These are phyloP conservation scores for Rhizopogon rudus DNA, from an alignment of 768 basidiomycete species.

Conservation along the genomic window DNA sequence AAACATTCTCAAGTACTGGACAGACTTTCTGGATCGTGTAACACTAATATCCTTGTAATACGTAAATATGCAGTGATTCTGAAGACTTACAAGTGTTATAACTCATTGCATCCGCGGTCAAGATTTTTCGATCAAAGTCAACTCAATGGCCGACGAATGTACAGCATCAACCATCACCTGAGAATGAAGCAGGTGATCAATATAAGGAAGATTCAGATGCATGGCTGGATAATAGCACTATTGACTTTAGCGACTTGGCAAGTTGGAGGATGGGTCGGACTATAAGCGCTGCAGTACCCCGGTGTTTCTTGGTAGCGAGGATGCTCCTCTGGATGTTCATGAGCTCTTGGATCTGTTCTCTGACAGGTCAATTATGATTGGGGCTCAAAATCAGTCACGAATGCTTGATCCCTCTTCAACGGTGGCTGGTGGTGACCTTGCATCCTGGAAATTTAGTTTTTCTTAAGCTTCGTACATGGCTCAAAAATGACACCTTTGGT, in stretches of 20 bases:
- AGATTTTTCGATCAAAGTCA: too few species aligned
- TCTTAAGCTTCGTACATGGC: background rate
- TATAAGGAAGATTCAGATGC: too few species aligned
- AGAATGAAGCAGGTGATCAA: too few species aligned
- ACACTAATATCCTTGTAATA: background rate
- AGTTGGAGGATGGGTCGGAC: too few species aligned
- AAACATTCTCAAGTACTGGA: constrained; percentile 1
- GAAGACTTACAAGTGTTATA: too few species aligned
- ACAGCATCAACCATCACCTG: too few species aligned
- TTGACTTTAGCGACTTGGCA: too few species aligned
- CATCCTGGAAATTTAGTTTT: background rate
- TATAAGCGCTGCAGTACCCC: too few species aligned
- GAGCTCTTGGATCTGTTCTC: background rate
- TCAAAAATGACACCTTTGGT: background rate
- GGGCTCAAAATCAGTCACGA: background rate
- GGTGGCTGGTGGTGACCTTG: background rate
- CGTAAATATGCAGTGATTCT: background rate
- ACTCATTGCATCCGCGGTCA: too few species aligned
- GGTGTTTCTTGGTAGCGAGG: too few species aligned
- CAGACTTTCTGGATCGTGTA: background rate
- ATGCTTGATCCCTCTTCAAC: background rate
- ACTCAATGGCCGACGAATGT: too few species aligned
- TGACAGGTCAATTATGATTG: background rate
- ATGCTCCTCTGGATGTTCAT: background rate
- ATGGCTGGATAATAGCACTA: too few species aligned